Evolutionary conservation across 2,329 filamentous ascomycete genomes (phyloP).

Genomic region (Xylariales sp.): DNA sequence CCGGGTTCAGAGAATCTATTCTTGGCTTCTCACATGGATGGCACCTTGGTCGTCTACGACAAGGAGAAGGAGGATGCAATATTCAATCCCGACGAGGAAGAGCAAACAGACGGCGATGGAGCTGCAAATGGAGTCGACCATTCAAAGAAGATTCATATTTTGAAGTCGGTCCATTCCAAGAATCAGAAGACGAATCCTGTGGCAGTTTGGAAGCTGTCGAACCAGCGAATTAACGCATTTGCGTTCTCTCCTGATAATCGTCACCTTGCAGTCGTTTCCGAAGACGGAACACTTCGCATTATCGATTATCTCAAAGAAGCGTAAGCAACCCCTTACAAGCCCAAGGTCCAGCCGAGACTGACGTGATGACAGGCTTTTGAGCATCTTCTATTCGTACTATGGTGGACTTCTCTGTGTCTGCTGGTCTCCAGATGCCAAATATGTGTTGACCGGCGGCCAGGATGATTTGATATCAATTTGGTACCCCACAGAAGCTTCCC

Average conservation of each 20-base stretch:
- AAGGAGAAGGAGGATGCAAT: slow-evolving; percentile 78
- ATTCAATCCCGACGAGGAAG: slow-evolving; percentile 27
- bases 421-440: slow-evolving; percentile 97
- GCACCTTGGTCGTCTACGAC: slow-evolving; percentile 87
- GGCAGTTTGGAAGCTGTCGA: slow-evolving; percentile 86
- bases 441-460: slow-evolving; percentile 90
- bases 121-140: slow-evolving; percentile 30
- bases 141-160: slow-evolving; percentile 59
- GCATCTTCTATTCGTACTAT: slow-evolving; percentile 88
- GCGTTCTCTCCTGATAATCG: slow-evolving; percentile 86
- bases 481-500: slow-evolving; percentile 76
- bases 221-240: slow-evolving; percentile 85
- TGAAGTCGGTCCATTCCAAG: slow-evolving; percentile 88
- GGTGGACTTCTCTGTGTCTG: slow-evolving; percentile 89
- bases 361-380: slow-evolving; percentile 60
- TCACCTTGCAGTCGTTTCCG: slow-evolving; percentile 84
- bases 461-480: slow-evolving; percentile 96
- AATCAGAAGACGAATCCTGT: slow-evolving; percentile 94
- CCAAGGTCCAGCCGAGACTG: neutral
- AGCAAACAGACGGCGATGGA: slow-evolving; percentile 28
- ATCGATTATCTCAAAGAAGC: slow-evolving; percentile 90
- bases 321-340: slow-evolving; percentile 43
- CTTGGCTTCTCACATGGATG: slow-evolving; percentile 87
- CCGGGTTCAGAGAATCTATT: slow-evolving; percentile 93
- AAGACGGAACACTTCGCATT: slow-evolving; percentile 84